A percentile compares a stretch with the other conserved stretches of the same genome.
Conservation (phyloP, 2,329 filamentous ascomycete species). For the Epichloe scottii region DNA sequence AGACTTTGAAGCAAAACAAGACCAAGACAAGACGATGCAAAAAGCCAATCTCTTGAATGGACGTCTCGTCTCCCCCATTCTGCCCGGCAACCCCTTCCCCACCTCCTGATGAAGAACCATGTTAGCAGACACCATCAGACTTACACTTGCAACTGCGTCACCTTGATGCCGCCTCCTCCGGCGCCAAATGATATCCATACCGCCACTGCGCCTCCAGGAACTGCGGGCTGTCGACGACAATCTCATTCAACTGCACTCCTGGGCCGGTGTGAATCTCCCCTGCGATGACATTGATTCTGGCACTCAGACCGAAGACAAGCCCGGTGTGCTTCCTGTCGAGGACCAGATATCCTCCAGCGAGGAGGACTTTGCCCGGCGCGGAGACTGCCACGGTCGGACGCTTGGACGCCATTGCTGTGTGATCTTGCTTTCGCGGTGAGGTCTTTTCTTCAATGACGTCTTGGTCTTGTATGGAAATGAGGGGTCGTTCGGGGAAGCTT, state of each 20-base stretch:
- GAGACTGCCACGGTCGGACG: constrained; percentile 52
- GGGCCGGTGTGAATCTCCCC: constrained; percentile 43
- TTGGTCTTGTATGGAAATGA: not conserved
- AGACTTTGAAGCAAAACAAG: not conserved
- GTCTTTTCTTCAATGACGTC: not conserved
- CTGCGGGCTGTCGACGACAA: constrained; percentile 84
- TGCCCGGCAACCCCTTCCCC: no score
- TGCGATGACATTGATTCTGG: constrained; percentile 54
- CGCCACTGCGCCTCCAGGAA: constrained; percentile 80
- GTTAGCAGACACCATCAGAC: constrained; percentile 21
- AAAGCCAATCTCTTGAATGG: no score
- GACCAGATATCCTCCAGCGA: constrained; percentile 90
- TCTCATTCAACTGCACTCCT: constrained; percentile 54
- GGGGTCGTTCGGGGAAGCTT: not conserved
- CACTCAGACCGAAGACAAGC: constrained; percentile 54
- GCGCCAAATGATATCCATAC: constrained; percentile 63
- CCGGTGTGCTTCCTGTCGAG: constrained; percentile 79
- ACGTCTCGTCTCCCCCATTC: no score
- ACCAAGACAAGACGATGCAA: not conserved
- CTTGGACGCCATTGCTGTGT: not conserved
- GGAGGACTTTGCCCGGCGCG: constrained; percentile 88
- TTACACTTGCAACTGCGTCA: constrained; percentile 70
- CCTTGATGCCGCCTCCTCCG: constrained; percentile 65
- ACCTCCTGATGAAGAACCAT: no score
- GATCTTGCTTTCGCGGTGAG: not conserved